Evolutionary conservation across 257 asterid genomes (phyloP).

Genomic region (Primulina tabacum): DNA sequence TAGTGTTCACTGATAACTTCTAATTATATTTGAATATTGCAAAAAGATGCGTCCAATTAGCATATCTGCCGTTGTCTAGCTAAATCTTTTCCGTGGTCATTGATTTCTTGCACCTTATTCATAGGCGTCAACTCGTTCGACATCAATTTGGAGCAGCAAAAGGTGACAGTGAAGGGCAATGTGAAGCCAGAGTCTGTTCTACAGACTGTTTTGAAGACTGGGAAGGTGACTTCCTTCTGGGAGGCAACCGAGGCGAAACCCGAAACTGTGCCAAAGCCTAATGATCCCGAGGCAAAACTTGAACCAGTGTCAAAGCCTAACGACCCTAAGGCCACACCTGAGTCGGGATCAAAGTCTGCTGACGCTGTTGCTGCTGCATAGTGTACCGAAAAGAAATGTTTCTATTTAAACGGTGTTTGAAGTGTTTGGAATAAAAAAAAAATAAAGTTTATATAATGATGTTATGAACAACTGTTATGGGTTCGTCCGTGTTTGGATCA

Average conservation of each 20-base stretch:
- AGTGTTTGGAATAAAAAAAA: not conserved
- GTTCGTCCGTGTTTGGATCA: no score
- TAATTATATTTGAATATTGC: no score
- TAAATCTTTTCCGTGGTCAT: not conserved
- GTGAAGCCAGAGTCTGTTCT: constrained; percentile 75
- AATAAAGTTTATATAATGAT: not conserved
- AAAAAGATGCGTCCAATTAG: no score
- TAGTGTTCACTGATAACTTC: no score
- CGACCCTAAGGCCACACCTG: constrained; percentile 29
- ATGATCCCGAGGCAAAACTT: constrained; percentile 8
- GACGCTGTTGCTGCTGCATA: constrained; percentile 41
- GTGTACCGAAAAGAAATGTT: not conserved
- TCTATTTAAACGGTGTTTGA: no score
- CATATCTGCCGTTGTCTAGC: no score
- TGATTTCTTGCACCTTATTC: not conserved
- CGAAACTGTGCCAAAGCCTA: constrained; percentile 18
- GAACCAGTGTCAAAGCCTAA: constrained; percentile 37
- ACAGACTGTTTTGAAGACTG: constrained; percentile 86
- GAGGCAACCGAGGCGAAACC: constrained; percentile 41
- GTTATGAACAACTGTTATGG: no score
- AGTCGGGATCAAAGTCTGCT: constrained; percentile 4
- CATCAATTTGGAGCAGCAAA: constrained; percentile 73
- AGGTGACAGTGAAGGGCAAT: constrained; percentile 78
- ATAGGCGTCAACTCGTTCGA: constrained; percentile 84
- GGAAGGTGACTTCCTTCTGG: constrained; percentile 85